Evolutionary conservation across 768 basidiomycete species (phyloP).

Genomic region (Royoungia palumana): DNA sequence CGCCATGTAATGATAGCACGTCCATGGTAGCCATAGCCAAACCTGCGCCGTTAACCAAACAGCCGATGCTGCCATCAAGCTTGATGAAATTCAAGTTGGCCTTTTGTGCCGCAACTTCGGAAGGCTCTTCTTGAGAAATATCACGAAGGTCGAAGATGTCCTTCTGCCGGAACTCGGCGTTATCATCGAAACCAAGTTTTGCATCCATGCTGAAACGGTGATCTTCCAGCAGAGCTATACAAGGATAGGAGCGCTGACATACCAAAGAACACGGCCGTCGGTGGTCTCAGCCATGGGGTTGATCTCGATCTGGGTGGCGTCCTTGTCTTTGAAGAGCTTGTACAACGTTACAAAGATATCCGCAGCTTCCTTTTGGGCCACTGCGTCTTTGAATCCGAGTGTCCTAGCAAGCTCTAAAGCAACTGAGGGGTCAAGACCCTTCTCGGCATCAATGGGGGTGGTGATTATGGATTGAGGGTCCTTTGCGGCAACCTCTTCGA

Average conservation of each 20-base stretch:
- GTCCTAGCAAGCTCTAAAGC: slow-evolving; percentile 82
- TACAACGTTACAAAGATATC: slow-evolving; percentile 93
- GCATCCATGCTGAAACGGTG: slow-evolving; percentile 84
- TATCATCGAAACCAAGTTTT: slow-evolving; percentile 99
- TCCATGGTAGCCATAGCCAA: slow-evolving; percentile 99
- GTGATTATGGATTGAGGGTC: slow-evolving; percentile 95
- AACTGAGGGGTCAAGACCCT: slow-evolving; percentile 68
- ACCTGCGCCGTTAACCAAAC: slow-evolving; percentile 97
- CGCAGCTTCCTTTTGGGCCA: slow-evolving; percentile 79
- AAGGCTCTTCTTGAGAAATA: slow-evolving; percentile 91
- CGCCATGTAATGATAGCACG: slow-evolving; percentile 93
- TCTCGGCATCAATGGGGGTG: slow-evolving; percentile 82
- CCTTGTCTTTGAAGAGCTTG: slow-evolving; percentile 97
- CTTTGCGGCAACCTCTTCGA: slow-evolving; percentile 97
- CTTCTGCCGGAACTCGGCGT: slow-evolving; percentile 95
- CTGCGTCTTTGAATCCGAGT: slow-evolving; percentile 78
- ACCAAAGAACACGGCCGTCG: slow-evolving; percentile 94
- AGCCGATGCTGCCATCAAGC: slow-evolving; percentile 95
- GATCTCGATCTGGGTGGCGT: slow-evolving; percentile 99
- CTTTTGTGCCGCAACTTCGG: slow-evolving; percentile 97
- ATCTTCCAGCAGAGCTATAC: background rate
- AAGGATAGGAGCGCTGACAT: slow-evolving; percentile 21
- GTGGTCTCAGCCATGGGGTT: slow-evolving; percentile 93
- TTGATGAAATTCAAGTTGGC: slow-evolving; percentile 98
- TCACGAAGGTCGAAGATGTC: slow-evolving; percentile 89